These are phyloP conservation scores for Ramicandelaber brevisporus DNA, from an alignment of 192 early-diverging fungal genomes.

Conservation along the genomic window DNA sequence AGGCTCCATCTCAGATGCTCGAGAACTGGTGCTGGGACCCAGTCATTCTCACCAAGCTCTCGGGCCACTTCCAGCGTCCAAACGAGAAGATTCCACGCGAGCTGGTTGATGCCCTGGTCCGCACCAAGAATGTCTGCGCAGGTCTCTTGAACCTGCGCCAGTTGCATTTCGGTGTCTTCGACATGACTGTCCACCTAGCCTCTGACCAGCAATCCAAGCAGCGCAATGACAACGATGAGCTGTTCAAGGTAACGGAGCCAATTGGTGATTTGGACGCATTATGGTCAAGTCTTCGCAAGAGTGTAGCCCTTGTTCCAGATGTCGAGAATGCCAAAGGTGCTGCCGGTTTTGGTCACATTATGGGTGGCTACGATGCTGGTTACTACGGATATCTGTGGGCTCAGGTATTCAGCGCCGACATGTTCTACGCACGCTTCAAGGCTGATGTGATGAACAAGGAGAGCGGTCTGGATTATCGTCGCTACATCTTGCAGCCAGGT, in stretches of 20 bases:
- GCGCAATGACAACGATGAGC: conserved; percentile 11
- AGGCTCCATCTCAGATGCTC: conserved; percentile 75
- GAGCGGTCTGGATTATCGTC: conserved; percentile 45
- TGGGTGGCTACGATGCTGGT: conserved; percentile 45
- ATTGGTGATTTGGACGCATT: conserved; percentile 17
- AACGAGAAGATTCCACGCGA: conserved; percentile 41
- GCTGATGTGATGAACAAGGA: conserved; percentile 24
- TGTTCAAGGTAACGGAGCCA: conserved; percentile 17
- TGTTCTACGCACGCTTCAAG: conserved; percentile 49
- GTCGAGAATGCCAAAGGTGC: conserved; percentile 6
- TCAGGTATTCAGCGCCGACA: conserved; percentile 57
- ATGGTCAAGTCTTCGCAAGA: conserved; percentile 18
- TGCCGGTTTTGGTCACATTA: conserved; percentile 36
- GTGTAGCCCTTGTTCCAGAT: conserved; percentile 11
- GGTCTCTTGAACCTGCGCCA: conserved; percentile 48
- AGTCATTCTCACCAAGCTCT: conserved; percentile 21
- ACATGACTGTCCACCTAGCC: conserved; percentile 45
- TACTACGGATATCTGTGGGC: conserved; percentile 64
- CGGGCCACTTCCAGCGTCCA: conserved; percentile 38
- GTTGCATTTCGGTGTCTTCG: conserved; percentile 49
- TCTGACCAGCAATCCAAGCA: too few relatives aligned
- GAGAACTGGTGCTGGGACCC: conserved; percentile 62
- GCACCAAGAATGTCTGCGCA: conserved; percentile 48
- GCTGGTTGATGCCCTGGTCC: conserved; percentile 36
- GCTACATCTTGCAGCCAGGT: conserved; percentile 42